These are phyloP conservation scores for Malus hybrid DNA, from an alignment of 331 rosid genomes.

Conservation along the genomic window DNA sequence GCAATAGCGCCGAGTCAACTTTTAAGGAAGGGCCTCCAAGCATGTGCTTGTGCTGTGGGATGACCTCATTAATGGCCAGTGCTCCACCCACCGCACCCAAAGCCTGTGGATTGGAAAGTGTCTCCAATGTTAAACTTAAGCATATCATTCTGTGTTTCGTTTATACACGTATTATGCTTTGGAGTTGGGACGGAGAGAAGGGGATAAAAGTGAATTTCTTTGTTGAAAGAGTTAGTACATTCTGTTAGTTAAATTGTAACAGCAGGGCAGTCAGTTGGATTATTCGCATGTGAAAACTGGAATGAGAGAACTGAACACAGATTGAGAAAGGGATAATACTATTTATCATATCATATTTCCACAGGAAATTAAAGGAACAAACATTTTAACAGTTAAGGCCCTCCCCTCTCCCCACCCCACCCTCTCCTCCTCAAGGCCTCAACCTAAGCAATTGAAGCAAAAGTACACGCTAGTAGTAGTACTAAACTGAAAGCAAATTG, in stretches of 20 bases:
- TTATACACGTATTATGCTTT: not conserved
- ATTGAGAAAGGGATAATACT: conserved; percentile 2
- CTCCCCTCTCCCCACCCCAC: not conserved
- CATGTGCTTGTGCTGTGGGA: conserved; percentile 59
- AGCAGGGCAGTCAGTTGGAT: not conserved
- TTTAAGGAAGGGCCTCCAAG: conserved; percentile 79
- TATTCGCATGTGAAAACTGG: not conserved
- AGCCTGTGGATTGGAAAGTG: conserved; percentile 40
- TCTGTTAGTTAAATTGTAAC: not conserved
- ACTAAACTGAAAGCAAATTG: not conserved
- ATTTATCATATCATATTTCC: not conserved
- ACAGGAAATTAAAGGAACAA: not conserved
- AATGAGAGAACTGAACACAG: not conserved
- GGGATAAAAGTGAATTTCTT: not conserved
- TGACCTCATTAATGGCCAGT: conserved; percentile 58
- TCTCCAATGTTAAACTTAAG: not conserved
- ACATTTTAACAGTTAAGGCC: not conserved
- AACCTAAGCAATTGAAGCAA: not conserved
- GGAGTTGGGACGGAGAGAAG: not conserved
- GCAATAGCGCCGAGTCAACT: conserved; percentile 75
- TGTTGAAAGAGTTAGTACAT: not conserved
- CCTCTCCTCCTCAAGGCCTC: not conserved
- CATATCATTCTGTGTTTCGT: not conserved
- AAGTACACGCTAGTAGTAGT: not conserved
- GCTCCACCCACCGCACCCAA: conserved; percentile 85